These are phyloP conservation scores for Naganishia antarctica DNA, from an alignment of 768 basidiomycete species.

Conservation along the genomic window DNA sequence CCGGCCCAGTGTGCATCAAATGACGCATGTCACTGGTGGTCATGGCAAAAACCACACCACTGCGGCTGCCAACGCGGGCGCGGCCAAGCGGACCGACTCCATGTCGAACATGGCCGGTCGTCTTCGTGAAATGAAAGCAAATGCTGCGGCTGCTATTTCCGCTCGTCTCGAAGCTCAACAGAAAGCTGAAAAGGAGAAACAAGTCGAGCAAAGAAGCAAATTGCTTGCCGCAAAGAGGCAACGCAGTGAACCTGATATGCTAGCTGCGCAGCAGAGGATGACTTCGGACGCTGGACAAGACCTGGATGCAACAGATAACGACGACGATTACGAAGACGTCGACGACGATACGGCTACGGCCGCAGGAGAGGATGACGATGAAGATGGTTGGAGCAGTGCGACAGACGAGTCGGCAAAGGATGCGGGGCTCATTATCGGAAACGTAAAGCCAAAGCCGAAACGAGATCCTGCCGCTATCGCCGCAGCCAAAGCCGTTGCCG, in stretches of 20 bases:
- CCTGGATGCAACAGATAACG: constrained; percentile 20
- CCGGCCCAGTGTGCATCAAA: neutral
- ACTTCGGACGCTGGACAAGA: neutral
- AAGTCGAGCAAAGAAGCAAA: constrained; percentile 33
- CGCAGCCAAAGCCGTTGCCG: constrained; percentile 9
- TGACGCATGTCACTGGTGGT: constrained; percentile 3
- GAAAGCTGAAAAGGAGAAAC: constrained; percentile 33
- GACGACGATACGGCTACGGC: constrained; percentile 32
- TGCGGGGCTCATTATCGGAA: constrained; percentile 6
- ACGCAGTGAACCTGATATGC: constrained; percentile 26
- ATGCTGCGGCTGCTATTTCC: constrained; percentile 38
- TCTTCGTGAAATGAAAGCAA: constrained; percentile 41
- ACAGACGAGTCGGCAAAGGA: constrained; percentile 24
- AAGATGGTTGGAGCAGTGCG: constrained; percentile 32
- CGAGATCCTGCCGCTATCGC: constrained; percentile 1
- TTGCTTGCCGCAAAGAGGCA: constrained; percentile 30
- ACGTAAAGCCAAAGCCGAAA: constrained; percentile 19
- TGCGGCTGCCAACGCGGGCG: constrained; percentile 6
- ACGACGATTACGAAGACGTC: constrained; percentile 44
- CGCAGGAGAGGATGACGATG: constrained; percentile 22
- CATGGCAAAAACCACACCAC: constrained; percentile 11
- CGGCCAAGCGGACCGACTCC: constrained; percentile 34
- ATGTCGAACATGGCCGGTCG: constrained; percentile 45
- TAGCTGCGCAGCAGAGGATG: constrained; percentile 19
- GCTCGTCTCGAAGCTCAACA: constrained; percentile 30